phyloP scores from a whole-genome alignment of 768 basidiomycete species.

The Rhodotorula toruloides region DNA sequence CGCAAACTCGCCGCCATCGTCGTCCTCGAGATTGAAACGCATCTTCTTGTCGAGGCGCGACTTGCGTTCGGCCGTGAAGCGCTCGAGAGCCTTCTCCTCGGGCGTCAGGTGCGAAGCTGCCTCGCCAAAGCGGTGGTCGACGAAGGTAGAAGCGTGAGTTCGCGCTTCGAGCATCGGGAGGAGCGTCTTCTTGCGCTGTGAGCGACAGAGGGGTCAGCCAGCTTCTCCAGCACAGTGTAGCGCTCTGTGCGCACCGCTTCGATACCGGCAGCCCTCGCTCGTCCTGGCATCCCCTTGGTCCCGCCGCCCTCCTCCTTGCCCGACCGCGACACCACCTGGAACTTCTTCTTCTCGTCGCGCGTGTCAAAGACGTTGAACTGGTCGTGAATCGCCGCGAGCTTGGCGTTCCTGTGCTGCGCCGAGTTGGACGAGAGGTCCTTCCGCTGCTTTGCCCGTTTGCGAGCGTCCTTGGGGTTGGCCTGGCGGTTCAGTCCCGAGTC shows the following conservation, averaged over 20 bases:
- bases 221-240: too few relatives aligned
- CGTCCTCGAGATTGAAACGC: conserved; percentile 72
- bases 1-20: conserved; percentile 47
- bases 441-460: conserved; percentile 55
- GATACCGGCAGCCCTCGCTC: conserved; percentile 82
- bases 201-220: too few relatives aligned
- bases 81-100: conserved; percentile 94
- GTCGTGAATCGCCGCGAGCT: conserved; percentile 74
- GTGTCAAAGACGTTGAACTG: conserved; percentile 90
- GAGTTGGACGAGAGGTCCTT: conserved; percentile 31
- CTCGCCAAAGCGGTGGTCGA: conserved; percentile 95
- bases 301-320: conserved; percentile 60
- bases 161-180: conserved; percentile 80
- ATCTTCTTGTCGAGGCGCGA: conserved; percentile 55
- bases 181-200: conserved; percentile 75
- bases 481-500: conserved; percentile 70
- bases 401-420: conserved; percentile 48
- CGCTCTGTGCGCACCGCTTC: conserved; percentile 75
- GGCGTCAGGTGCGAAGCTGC: conserved; percentile 83
- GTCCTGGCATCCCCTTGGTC: conserved; percentile 73
- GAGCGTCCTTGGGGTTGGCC: conserved; percentile 61
- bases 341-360: conserved; percentile 84
- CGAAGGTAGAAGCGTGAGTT: conserved; percentile 75
- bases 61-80: conserved; percentile 87
- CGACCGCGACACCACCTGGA: conserved; percentile 83